Evolutionary conservation across 306 rosid genomes (phyloP), one percentile per base, ranked within the genome.

Genomic region (Cucurbita pepo): DNA sequence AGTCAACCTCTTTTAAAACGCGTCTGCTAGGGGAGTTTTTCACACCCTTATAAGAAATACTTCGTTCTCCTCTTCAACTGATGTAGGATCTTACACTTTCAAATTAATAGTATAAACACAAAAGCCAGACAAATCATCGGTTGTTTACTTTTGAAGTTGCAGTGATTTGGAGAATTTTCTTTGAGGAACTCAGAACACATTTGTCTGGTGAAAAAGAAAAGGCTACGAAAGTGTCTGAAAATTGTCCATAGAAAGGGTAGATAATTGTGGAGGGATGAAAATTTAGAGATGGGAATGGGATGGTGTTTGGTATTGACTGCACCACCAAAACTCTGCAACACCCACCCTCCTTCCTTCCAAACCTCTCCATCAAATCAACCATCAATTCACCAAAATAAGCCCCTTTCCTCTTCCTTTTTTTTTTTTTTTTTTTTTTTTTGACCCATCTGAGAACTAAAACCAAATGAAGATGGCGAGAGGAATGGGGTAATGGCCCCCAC

Each of bases 401-500:
- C 9, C 16, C 5, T 5, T 18, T 43, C 8, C 40, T 13, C 0
- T 40, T 64, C 11, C 1, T 1, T 37, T 12, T 1, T 22, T 3
- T 63, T 63, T 1, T 48, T 25, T 22, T 37, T 64, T 43, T 1
- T 36, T 64, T n/a, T 18, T 41, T 44, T 18, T 63, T 40, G 52
- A 63, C 71, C 53, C 36, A n/a, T 41, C n/a, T 45, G 18, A 66
- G 40, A 45, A 45, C 55, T 7, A 66, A 66, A 66, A 44, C 55
- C 36, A 66, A 66, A 22, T n/a, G 40, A 51, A 43, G 72, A 66
- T 44, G 72, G 72, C 21, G 72, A 66, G 38, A 37, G 56, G 41
- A 44, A 66, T 66, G 72, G 72, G 56, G 72, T 3, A 66, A 25
- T 44, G 72, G 72, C 72, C 72, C 72, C 72, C 72, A 45, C 72